Evolutionary conservation across 2,329 filamentous ascomycete genomes (phyloP).

Genomic region (Raffaelea arxii): DNA sequence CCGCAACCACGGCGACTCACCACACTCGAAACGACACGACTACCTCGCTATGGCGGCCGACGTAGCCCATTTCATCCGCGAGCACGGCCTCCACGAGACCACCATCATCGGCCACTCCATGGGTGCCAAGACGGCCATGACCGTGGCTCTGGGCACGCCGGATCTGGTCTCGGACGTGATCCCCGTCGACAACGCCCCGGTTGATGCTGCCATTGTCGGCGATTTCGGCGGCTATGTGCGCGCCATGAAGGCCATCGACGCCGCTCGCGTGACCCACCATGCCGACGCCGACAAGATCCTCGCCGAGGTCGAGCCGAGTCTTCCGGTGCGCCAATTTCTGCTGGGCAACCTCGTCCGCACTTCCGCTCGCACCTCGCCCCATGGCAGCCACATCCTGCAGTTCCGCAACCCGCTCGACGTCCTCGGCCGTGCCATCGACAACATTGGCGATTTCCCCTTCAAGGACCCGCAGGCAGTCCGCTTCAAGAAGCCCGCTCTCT

Average conservation of each 20-base stretch:
- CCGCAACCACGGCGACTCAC: slow-evolving; percentile 86
- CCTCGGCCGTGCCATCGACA: slow-evolving; percentile 56
- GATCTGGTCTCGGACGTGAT: slow-evolving; percentile 61
- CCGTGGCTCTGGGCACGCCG: slow-evolving; percentile 64
- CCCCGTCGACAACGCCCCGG: slow-evolving; percentile 84
- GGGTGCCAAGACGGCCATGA: slow-evolving; percentile 93
- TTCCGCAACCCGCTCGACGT: slow-evolving; percentile 73
- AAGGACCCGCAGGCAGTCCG: slow-evolving; percentile 56
- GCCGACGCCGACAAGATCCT: slow-evolving; percentile 75
- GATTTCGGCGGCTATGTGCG: slow-evolving; percentile 73
- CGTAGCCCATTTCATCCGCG: slow-evolving; percentile 64
- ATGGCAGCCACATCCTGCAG: slow-evolving; percentile 36
- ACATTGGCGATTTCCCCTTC: slow-evolving; percentile 85
- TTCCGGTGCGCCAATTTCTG: slow-evolving; percentile 81
- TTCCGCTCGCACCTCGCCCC: slow-evolving; percentile 12
- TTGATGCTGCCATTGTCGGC: slow-evolving; percentile 64
- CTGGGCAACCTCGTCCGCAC: slow-evolving; percentile 70
- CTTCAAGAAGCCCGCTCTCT: slow-evolving; percentile 70
- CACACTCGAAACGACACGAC: slow-evolving; percentile 66
- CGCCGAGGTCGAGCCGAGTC: slow-evolving; percentile 59
- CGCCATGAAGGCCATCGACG: slow-evolving; percentile 76
- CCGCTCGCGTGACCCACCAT: slow-evolving; percentile 55
- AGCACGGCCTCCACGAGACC: slow-evolving; percentile 58
- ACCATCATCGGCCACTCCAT: slow-evolving; percentile 92
- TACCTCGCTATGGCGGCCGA: slow-evolving; percentile 78